Evolutionary conservation across 495 filamentous ascomycete species (phyloP), one percentile per base, ranked within the genome.

Genomic region (Podospora didyma): DNA sequence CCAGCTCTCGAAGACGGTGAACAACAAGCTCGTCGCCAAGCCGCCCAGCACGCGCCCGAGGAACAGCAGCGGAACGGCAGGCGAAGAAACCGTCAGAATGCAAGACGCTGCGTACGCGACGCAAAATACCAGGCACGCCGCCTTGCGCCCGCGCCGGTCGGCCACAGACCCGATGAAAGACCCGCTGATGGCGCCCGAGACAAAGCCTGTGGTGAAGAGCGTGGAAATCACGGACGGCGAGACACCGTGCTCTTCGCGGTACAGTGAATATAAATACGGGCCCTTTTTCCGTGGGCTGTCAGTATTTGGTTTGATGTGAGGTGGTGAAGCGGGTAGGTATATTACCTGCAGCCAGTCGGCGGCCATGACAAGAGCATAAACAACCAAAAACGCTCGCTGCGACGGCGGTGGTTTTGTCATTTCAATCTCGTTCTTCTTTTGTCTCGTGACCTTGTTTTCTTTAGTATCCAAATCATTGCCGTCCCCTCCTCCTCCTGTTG

Each of bases 1-100:
- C 80, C 79, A 83, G 53, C 75, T 78, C 68, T 85, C 79, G 62
- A 83, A 82, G 6, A 75, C 77, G 49, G 68, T 77, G 60, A 81
- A 82, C 51, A 83, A 64, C 24, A 85, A 68, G 45, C 78, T 80
- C 22, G 80, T 79, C 57, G 72, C 72, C 17, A 84, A 37, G 1
- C 82, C 81, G n/a, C 82, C 80, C 16, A 82, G 68, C 9, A 79
- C 65, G 17, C 80, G 63, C 9, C 80, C 81, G 0, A 64, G 37
- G 54, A 78, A 81, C 2, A 85, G 70, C 35, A 62, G 2, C 17
- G 77, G 57, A 7, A 66, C 51, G 2, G 39, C 7, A 2, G 74
- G 56, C 46, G 59, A 46, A 39, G 73, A 63, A 23, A 70, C 56
- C 2, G 79, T 77, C 6, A 79, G 64, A 14, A 78, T 60, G 68